Conservation (phyloP, 2,329 filamentous ascomycete species). For the Diplodia mutila region DNA sequence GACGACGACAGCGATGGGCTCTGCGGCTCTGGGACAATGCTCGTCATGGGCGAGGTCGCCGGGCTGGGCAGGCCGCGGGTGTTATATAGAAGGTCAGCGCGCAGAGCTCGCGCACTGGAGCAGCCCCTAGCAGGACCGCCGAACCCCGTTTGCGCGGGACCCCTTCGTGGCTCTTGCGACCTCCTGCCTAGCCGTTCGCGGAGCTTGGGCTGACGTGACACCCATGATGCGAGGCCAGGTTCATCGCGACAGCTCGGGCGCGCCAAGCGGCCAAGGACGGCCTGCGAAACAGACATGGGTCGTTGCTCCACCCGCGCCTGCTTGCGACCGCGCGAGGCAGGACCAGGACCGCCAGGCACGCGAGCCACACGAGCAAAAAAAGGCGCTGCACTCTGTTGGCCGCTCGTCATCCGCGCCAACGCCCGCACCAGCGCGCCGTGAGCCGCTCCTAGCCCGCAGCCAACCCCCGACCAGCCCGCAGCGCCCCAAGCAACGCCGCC, state of each 20-base stretch:
- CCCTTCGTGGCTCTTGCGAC: conserved; percentile 23
- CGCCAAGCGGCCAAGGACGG: conserved; percentile 22
- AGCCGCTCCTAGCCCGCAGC: background rate
- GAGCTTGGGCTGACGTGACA: conserved; percentile 25
- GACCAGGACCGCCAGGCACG: conserved; percentile 6
- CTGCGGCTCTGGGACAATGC: background rate
- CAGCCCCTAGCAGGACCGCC: conserved; percentile 19
- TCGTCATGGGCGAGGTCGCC: conserved; percentile 4
- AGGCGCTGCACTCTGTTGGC: conserved; percentile 7
- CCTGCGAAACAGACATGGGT: conserved; percentile 25
- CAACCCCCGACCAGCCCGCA: background rate
- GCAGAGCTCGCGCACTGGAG: conserved; percentile 15
- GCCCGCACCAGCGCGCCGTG: background rate
- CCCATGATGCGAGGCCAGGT: conserved; percentile 25
- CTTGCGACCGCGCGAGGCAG: conserved; percentile 12
- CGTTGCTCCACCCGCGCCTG: conserved; percentile 21
- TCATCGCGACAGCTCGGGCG: conserved; percentile 24
- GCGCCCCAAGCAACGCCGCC: background rate
- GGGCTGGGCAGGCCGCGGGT: conserved; percentile 15
- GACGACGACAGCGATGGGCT: background rate
- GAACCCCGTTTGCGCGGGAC: conserved; percentile 22
- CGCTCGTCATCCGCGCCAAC: background rate
- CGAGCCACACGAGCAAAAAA: background rate
- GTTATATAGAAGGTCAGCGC: conserved; percentile 23
- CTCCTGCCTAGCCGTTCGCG: conserved; percentile 26